A percentile compares a stretch with the other conserved stretches of the same genome.
Evolutionary conservation across 139 green algal species (phyloP).

Genomic region (Haematococcus lacustris): DNA sequence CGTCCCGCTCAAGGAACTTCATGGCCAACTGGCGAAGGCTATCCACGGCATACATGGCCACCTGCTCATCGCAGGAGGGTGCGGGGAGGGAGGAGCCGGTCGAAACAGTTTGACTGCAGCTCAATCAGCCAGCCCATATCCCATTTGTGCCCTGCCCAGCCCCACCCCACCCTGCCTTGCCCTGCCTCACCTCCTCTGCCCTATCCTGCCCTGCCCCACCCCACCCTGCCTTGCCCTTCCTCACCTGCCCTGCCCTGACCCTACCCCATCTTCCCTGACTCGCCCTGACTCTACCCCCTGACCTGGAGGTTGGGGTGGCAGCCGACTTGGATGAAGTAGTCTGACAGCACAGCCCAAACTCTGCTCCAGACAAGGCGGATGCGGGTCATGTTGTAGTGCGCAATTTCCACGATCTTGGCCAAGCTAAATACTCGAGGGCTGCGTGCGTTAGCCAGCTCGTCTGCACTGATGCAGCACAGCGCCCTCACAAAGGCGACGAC

Average conservation of each 20-base stretch:
- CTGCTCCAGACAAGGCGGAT: slow-evolving; percentile 93
- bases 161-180: too few species aligned
- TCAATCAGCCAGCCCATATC: too few species aligned
- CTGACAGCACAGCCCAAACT: slow-evolving; percentile 88
- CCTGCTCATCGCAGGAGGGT: slow-evolving; percentile 33
- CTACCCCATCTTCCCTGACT: too few species aligned
- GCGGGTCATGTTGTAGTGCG: slow-evolving; percentile 96
- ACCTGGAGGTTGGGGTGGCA: slow-evolving; percentile 59
- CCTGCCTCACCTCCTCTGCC: too few species aligned
- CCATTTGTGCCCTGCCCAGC: too few species aligned
- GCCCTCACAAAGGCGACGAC: slow-evolving; percentile 88
- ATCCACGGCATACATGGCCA: slow-evolving; percentile 85
- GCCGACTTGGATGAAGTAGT: slow-evolving; percentile 88
- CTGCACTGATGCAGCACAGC: slow-evolving; percentile 55
- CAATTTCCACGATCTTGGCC: slow-evolving; percentile 94
- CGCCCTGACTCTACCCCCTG: too few species aligned
- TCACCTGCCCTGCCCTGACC: too few species aligned
- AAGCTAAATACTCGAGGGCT: slow-evolving; percentile 84
- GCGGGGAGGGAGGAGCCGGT: too few species aligned
- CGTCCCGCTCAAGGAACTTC: slow-evolving; percentile 92
- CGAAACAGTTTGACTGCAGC: too few species aligned
- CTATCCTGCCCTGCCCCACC: too few species aligned
- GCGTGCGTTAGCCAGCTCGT: slow-evolving; percentile 48
- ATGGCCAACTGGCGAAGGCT: slow-evolving; percentile 48
- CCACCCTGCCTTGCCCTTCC: too few species aligned